Evolutionary conservation across 148 eudicot genomes (phyloP).

Genomic region (Rhododendron kiyosumense): DNA sequence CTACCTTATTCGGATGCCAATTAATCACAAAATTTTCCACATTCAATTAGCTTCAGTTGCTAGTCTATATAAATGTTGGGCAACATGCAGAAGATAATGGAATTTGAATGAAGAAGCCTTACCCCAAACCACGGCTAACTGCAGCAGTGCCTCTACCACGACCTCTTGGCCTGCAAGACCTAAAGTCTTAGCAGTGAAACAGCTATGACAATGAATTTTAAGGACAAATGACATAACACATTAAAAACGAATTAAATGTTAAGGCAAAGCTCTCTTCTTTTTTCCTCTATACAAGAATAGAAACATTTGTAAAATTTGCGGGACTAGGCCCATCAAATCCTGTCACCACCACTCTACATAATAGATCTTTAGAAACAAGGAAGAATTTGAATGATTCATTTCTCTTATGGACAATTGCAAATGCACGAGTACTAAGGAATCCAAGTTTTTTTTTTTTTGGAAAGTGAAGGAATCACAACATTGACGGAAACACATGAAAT

Average conservation of each 20-base stretch:
- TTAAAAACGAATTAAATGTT: too few species aligned
- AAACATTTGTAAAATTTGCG: background rate
- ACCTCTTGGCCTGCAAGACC: constrained; percentile 46
- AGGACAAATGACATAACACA: background rate
- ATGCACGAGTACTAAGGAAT: background rate
- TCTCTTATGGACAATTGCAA: background rate
- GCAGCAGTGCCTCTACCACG: constrained; percentile 39
- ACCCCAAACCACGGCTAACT: constrained; percentile 42
- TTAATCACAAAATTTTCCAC: too few species aligned
- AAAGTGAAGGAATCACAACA: too few species aligned
- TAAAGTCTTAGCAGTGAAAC: background rate
- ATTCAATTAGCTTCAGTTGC: too few species aligned
- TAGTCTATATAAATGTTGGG: background rate
- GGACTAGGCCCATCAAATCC: background rate
- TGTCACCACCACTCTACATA: background rate
- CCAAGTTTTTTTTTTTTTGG: background rate
- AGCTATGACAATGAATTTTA: background rate
- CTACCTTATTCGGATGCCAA: too few species aligned
- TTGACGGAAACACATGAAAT: background rate
- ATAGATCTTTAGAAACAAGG: background rate
- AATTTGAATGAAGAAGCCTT: constrained; percentile 15
- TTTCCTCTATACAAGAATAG: background rate
- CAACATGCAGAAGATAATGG: background rate
- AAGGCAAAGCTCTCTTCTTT: background rate
- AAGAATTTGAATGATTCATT: background rate